Evolutionary conservation across 768 basidiomycete species (phyloP), one percentile per base, ranked within the genome.

Genomic region (Naematelia aurantialba): DNA sequence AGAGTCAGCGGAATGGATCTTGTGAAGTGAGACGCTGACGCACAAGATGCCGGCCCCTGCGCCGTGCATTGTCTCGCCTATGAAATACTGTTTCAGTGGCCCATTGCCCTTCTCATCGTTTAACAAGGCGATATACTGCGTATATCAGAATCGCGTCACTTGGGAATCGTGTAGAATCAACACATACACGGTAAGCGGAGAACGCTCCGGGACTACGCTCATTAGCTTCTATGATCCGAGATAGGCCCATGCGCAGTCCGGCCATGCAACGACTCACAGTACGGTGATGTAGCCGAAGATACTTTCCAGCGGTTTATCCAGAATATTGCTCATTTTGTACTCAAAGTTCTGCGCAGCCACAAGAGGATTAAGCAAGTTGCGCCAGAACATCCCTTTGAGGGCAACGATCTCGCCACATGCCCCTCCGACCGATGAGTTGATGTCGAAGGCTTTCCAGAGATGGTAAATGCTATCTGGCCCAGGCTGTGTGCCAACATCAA

Each of bases 371-470:
- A 91, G 68, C 52, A 91, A 80, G 22, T 83, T 81, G 14, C 81
- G 82, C 89, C 92, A 92, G 58, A 86, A 85, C 79, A 85, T 86
- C 61, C 93, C 94, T 76, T 97, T 97, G 79, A 91, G 89, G 13
- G 82, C 86, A 8, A 89, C 88, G 70, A 94, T 91, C 78, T 98
- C 94, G n/a, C 94, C 94, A 76, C 94, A 98, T 11, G 94, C 92
- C 17, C 93, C 94, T 11, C 85, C 93, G 12, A 98, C 90, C 60
- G 88, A 94, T 3, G 74, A 74, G 47, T 73, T 70, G 61, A 92
- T 78, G 58, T 79, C 75, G 65, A 96, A 94, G 0, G 89, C 85
- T 78, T 97, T 97, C 94, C 94, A 98, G 5, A 98, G 82, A 61
- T 88, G 85, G 75, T 98, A 98, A 50, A 97, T 85, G 45, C 89